Base-by-base conservation (phyloP, 331 rosid genomes). In the Spiraea crenata region DNA sequence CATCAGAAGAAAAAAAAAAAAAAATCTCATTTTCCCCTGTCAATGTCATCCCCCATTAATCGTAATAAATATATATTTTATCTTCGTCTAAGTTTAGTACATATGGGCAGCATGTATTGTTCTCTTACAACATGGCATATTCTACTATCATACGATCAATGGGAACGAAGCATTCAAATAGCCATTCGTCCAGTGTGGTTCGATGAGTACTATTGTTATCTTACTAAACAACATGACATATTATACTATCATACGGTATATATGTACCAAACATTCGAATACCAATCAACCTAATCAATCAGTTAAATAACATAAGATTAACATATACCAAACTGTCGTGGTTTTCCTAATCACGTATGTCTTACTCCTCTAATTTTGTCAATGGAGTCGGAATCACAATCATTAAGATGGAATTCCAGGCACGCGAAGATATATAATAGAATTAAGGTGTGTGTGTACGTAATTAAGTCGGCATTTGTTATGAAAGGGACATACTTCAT, bases 41-140 rank as follows among this genome's bases (percentile, higher is more conserved):
- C 63, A 40, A 40, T 41, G 57, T 69, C 40, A 7, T 55, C 46
- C 35, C 11, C 11, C 4, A 34, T 55, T 48, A 55, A 31, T 69
- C 16, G 41, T 55, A 69, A 69, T 69, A 69, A 69, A 42, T 54
- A 14, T 42, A 69, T 41, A 25, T 10, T 63, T 5, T 5, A n/a
- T 63, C 14, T 25, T 56, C 31, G 31, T 25, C 31, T 25, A 25
- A 25, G 31, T 25, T 25, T 25, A 25, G 2, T 25, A 25, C 31
- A 2, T 25, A 25, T 25, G 31, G 31, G 31, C 1, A 2, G 2
- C 31, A 25, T 25, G 31, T 25, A 25, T 25, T 25, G 31, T 25
- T 25, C 31, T 25, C 31, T 25, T 25, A 25, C 31, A 25, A 25
- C 31, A 25, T 25, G 31, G 31, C 31, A 25, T 25, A 25, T 25